These are phyloP conservation scores for Acer negundo DNA, from an alignment of 345 rosid genomes.

Conservation along the genomic window DNA sequence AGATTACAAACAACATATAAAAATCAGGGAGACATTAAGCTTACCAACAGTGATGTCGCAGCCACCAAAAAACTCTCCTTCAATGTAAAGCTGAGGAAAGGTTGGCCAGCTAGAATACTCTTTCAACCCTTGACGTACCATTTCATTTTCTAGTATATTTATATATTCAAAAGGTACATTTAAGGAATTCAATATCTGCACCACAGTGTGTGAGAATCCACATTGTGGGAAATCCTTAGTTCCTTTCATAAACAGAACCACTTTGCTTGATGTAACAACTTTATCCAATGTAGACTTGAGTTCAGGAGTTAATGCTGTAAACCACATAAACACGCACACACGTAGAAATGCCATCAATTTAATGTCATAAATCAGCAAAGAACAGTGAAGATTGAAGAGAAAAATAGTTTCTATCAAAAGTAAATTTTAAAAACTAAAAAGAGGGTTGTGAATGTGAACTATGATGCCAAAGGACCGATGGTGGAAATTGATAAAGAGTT, in stretches of 20 bases:
- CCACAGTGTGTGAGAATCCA: slow-evolving; percentile 93
- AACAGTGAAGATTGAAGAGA: background rate
- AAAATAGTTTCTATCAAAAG: background rate
- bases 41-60: slow-evolving; percentile 89
- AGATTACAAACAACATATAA: background rate
- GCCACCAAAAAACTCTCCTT: slow-evolving; percentile 92
- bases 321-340: background rate
- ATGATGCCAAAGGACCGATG: background rate
- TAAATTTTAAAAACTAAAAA: background rate
- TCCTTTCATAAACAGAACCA: slow-evolving; percentile 90
- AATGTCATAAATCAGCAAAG: background rate
- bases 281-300: slow-evolving; percentile 74
- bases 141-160: slow-evolving; percentile 82
- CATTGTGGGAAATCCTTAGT: slow-evolving; percentile 88
- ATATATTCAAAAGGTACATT: slow-evolving; percentile 78
- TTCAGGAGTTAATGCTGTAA: slow-evolving; percentile 64
- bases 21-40: slow-evolving; percentile 12
- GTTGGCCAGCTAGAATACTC: slow-evolving; percentile 97
- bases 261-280: slow-evolving; percentile 70
- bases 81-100: slow-evolving; percentile 91
- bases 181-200: slow-evolving; percentile 70
- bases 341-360: background rate
- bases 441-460: background rate
- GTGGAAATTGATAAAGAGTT: background rate
- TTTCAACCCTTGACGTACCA: slow-evolving; percentile 82